Evolutionary conservation across 2,329 filamentous ascomycete species (phyloP).

Genomic region (Calonectria pauciramosa): DNA sequence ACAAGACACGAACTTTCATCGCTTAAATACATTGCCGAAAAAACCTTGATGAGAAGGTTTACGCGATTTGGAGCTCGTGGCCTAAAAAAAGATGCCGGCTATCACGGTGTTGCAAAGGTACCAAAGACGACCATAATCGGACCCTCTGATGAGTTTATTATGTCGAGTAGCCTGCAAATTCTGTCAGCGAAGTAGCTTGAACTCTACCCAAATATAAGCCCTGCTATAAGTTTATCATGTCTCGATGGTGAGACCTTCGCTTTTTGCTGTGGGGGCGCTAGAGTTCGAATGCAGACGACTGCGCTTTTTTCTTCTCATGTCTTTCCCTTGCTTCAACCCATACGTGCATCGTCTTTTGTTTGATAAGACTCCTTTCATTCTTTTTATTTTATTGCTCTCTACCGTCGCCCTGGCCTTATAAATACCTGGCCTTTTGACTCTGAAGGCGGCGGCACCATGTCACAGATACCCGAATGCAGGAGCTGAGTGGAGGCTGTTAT

Average conservation of each 20-base stretch:
- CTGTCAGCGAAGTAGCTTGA: not conserved
- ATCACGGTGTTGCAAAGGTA: not conserved
- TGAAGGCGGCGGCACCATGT: too few relatives aligned
- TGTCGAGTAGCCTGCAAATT: not conserved
- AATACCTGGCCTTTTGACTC: too few relatives aligned
- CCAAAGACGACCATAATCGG: not conserved
- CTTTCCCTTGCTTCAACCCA: not conserved
- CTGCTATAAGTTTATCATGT: not conserved
- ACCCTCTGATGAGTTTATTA: not conserved
- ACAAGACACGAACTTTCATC: too few relatives aligned
- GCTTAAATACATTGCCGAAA: not conserved
- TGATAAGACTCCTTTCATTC: not conserved
- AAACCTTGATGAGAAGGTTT: not conserved
- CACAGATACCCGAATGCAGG: too few relatives aligned
- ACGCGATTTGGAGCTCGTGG: not conserved
- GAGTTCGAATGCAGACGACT: not conserved
- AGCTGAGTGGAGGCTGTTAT: too few relatives aligned
- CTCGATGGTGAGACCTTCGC: not conserved
- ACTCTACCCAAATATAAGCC: too few relatives aligned
- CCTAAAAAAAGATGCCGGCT: not conserved
- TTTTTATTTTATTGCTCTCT: not conserved
- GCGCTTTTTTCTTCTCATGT: not conserved
- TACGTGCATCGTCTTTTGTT: too few relatives aligned
- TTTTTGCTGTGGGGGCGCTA: not conserved
- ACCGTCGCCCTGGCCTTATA: too few relatives aligned